A percentile compares a stretch with the other conserved stretches of the same genome.
Evolutionary conservation across 441 rosid genomes (phyloP).

Genomic region (Gossypium schwendimanii): DNA sequence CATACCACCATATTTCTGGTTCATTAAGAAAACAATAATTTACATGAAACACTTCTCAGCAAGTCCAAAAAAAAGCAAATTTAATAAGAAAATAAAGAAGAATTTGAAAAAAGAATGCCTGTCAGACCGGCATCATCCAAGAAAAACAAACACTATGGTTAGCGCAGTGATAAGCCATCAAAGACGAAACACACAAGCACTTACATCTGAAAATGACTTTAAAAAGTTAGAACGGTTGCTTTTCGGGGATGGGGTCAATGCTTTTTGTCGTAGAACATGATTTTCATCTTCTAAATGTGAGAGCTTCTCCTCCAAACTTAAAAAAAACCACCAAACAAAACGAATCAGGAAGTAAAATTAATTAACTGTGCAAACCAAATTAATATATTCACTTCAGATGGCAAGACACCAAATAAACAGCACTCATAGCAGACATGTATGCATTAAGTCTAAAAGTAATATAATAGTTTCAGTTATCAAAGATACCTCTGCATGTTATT

Average conservation of each 20-base stretch:
- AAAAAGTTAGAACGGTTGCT: conserved; percentile 36
- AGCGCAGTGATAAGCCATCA: neutral
- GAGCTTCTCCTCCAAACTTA: conserved; percentile 75
- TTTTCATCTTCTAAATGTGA: conserved; percentile 79
- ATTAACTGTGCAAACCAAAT: neutral
- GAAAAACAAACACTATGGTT: neutral
- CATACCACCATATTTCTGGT: conserved; percentile 60
- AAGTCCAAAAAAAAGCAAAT: conserved; percentile 3
- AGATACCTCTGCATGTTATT: conserved; percentile 60
- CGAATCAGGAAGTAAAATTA: neutral
- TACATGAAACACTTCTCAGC: neutral
- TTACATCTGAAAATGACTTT: conserved; percentile 65
- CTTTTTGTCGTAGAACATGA: conserved; percentile 74
- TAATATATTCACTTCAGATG: neutral
- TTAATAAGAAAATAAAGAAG: neutral
- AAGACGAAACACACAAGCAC: conserved; percentile 20
- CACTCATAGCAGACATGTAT: neutral
- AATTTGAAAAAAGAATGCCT: neutral
- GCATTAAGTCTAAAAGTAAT: neutral
- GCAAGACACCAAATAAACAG: neutral
- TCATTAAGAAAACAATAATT: conserved; percentile 13
- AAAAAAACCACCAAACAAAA: conserved; percentile 13
- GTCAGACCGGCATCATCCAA: neutral
- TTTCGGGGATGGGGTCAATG: conserved; percentile 53
- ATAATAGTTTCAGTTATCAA: neutral